Evolutionary conservation across 2,329 filamentous ascomycete species (phyloP), one percentile per base, ranked within the genome.

Genomic region (Ceratocystis eucalypticola): DNA sequence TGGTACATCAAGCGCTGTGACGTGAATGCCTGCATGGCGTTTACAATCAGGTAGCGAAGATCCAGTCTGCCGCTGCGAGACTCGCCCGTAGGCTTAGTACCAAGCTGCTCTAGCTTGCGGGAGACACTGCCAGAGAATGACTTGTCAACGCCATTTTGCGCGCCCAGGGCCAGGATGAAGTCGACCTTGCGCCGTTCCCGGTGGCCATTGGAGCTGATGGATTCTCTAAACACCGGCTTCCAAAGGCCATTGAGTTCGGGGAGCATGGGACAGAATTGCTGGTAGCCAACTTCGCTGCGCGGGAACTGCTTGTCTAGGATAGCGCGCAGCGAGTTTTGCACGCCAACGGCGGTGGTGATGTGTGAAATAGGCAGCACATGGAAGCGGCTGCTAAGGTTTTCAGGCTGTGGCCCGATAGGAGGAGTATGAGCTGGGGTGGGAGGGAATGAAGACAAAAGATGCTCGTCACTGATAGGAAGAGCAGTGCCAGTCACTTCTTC

Each of bases 91-190:
- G 77, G 73, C 67, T 81, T 81, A 5, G 73, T 76, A 0, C 83
- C 84, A 3, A 86, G 74, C 65, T 77, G 80, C 70, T 86, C 83
- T 10, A 87, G 72, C 65, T 80, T 79, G 0, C 78, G 77, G 2
- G 77, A 78, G 7, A 86, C 76, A 5, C 77, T 74, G 1, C 77
- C 74, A 5, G 79, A 74, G 62, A 83, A 81, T 1, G 79, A 77
- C 68, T 76, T 79, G 37, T 77, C 77, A 1, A 86, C 82, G 1
- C 78, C 80, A 28, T 76, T 76, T 69, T 87, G 82, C 3, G 79
- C 78, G 2, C 84, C 84, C 22, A 87, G 75, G 1, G 84, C 84
- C 12, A 87, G 72, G 2, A 87, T 83, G 62, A 85, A 77, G 69
- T 86, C 82, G 12, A 84, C 73, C 46, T 76, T 77, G 44, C 76